Evolutionary conservation across 169 alveolate genomes (phyloP), one percentile per base, ranked within the genome.

Genomic region (Eimeria nieschulzi): DNA sequence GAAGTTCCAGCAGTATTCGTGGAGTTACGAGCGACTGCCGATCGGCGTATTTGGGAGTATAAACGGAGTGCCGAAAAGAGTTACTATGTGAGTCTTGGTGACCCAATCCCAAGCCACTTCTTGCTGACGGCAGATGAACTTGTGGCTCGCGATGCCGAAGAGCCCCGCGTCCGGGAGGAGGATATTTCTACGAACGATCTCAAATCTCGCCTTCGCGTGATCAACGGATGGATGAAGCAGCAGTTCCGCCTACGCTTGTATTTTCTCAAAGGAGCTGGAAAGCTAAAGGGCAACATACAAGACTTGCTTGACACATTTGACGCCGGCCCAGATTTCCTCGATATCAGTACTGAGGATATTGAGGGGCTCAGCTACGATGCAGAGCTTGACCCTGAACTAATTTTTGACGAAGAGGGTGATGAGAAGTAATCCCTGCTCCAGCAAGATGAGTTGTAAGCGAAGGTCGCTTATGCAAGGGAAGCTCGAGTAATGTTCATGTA

Each of bases 211-310:
- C 5, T 21, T 33, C 7, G 19, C 39, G 5, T 80, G 72, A 59
- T 80, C 21, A 53, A 80, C 5, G 88, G 75, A 10, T 80, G 88
- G 88, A 59, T 80, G 75, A 80, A 80, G 76, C 71, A 80, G 64
- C 88, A 80, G 61, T 61, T 61, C n/a, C 75, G 88, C 26, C 53
- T 80, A 55, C 88, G 88, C 55, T 13, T 80, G 64, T 80, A 80
- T 61, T 61, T 56, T 53, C 23, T 26, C 51, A 59, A 80, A 80
- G 76, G 88, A 56, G 39, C 51, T 56, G 88, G 88, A 23, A 6
- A 13, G 12, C 61, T 80, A 6, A 61, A 80, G 19, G 88, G 39
- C 23, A 66, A 80, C 70, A 63, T 75, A 0, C 88, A 80, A 61
- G 88, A 80, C 17, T 21, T 59, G 10, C 71, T 80, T 3, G 88